phyloP scores from a whole-genome alignment of 495 filamentous ascomycete genomes.

The Hypoxylon trugodes region DNA sequence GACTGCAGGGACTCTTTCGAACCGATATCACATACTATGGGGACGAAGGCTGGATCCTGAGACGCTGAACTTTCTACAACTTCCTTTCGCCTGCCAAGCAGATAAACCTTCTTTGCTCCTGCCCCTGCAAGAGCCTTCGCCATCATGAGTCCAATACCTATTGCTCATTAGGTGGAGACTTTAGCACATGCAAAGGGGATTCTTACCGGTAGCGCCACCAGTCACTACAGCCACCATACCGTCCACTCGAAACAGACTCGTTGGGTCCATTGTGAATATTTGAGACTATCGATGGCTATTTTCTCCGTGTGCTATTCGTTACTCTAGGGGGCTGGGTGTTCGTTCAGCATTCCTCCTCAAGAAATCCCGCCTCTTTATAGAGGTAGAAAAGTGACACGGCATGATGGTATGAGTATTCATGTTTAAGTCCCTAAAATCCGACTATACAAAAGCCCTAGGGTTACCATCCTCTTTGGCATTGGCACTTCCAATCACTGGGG shows the following conservation, averaged over 20 bases:
- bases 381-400: not conserved
- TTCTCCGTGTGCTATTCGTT: not conserved
- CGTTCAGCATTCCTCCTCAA: too few species aligned
- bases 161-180: not conserved
- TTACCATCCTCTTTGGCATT: too few species aligned
- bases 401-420: not conserved
- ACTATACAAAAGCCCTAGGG: too few species aligned
- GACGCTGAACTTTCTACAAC: constrained; percentile 56
- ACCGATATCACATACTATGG: constrained; percentile 65
- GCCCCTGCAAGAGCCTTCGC: constrained; percentile 68
- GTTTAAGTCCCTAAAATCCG: not conserved
- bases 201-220: constrained; percentile 62
- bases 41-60: constrained; percentile 52
- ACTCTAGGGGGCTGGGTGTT: not conserved
- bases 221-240: constrained; percentile 65
- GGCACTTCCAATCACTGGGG: too few species aligned
- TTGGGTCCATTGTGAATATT: constrained; percentile 2
- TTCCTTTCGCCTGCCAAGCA: constrained; percentile 67
- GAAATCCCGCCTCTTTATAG: not conserved
- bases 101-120: constrained; percentile 73
- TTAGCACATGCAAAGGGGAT: not conserved
- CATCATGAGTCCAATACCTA: constrained; percentile 73
- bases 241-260: constrained; percentile 52
- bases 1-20: constrained; percentile 62
- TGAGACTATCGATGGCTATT: not conserved